phyloP scores from a whole-genome alignment of 176 grass and related monocot species.

The Raddia guianensis region DNA sequence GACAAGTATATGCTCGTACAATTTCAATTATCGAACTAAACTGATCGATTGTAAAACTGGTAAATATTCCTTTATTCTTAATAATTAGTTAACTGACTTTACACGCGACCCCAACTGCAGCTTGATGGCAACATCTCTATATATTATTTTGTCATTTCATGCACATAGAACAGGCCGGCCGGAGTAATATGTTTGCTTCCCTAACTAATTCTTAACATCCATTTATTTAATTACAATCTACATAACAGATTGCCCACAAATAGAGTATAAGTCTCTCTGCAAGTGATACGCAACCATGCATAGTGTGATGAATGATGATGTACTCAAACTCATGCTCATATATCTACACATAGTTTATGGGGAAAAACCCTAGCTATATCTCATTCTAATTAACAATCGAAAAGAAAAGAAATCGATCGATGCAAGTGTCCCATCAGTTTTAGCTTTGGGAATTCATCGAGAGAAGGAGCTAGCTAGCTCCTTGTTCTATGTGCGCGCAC shows the following conservation, averaged over 20 bases:
- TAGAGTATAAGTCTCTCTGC: too few species aligned
- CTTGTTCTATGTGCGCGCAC: constrained; percentile 35
- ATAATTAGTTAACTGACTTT: background rate
- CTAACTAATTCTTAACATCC: background rate
- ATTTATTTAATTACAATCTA: background rate
- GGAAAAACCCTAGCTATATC: background rate
- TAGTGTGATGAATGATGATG: background rate
- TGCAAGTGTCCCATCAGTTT: constrained; percentile 42
- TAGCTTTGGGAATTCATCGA: constrained; percentile 53
- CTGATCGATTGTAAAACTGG: background rate
- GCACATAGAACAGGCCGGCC: background rate
- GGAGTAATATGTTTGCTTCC: background rate
- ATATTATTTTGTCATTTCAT: constrained; percentile 27
- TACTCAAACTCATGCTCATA: constrained; percentile 4
- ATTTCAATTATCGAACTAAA: background rate
- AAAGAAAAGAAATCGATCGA: constrained; percentile 8
- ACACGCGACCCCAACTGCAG: too few species aligned
- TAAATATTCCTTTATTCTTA: background rate
- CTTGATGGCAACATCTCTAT: background rate
- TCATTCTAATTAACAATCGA: constrained; percentile 23
- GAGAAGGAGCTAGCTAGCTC: constrained; percentile 29
- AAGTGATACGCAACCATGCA: too few species aligned
- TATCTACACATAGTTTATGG: constrained; percentile 6
- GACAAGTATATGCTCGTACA: background rate
- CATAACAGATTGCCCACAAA: background rate